These are phyloP conservation scores for Colletotrichum sp. DNA, from an alignment of 2,329 filamentous ascomycete species.

Conservation along the genomic window DNA sequence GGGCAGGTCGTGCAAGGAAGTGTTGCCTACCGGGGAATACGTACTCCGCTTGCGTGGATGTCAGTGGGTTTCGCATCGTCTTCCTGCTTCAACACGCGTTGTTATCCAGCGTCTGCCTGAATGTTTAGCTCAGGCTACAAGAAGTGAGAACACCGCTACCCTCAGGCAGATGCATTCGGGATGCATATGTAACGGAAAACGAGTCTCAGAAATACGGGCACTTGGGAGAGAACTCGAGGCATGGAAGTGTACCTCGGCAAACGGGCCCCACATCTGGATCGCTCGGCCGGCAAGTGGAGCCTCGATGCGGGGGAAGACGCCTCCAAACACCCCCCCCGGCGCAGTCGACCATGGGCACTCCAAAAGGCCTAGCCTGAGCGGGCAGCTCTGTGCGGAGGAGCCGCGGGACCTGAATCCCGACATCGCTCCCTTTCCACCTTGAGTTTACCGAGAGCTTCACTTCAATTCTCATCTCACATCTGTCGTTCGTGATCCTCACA, in stretches of 20 bases:
- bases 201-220: not conserved
- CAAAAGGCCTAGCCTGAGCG: not conserved
- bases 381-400: conserved; percentile 15
- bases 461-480: not conserved
- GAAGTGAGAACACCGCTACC: not conserved
- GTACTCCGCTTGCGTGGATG: not conserved
- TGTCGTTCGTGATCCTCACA: not conserved
- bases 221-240: not conserved
- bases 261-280: conserved; percentile 2
- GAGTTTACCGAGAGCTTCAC: not conserved
- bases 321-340: not conserved
- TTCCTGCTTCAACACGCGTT: not conserved
- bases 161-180: not conserved
- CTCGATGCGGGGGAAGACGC: conserved; percentile 18
- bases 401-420: not conserved
- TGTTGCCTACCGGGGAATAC: not conserved
- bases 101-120: not conserved
- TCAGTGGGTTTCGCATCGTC: not conserved
- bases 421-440: conserved; percentile 1
- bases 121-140: not conserved
- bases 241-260: conserved; percentile 11
- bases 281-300: conserved; percentile 16
- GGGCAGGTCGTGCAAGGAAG: not conserved
- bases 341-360: not conserved
- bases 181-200: not conserved